Conservation (phyloP, 2,329 filamentous ascomycete genomes). For the Hypoxylon sp. region DNA sequence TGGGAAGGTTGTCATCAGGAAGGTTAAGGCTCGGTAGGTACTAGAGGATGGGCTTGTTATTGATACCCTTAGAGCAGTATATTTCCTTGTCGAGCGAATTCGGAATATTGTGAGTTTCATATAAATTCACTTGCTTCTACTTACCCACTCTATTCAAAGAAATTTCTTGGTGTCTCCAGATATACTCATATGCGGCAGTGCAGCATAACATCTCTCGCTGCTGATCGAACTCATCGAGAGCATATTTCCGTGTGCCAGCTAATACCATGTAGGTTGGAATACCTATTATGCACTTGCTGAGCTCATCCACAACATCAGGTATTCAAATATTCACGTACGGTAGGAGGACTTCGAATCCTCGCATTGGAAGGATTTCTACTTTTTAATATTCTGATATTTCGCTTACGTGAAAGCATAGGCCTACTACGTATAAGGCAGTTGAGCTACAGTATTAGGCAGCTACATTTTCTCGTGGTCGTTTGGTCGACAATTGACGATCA, state of each 20-base stretch:
- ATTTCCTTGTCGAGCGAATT: constrained; percentile 24
- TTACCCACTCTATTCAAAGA: background rate
- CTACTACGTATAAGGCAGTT: background rate
- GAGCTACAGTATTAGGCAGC: background rate
- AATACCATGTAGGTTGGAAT: background rate
- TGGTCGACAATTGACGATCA: background rate
- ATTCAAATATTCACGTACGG: too few species aligned
- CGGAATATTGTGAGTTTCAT: constrained; percentile 6
- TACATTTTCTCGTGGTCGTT: background rate
- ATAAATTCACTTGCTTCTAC: background rate
- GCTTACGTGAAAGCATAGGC: background rate
- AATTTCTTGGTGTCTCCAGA: background rate
- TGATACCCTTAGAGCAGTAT: constrained; percentile 49
- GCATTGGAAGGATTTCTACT: too few species aligned
- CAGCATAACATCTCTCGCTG: background rate
- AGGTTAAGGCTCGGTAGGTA: constrained; percentile 60
- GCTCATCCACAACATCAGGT: background rate
- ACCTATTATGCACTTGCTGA: background rate
- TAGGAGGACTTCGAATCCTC: background rate
- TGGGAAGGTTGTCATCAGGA: constrained; percentile 81
- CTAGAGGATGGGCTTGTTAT: constrained; percentile 33
- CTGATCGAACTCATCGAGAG: background rate
- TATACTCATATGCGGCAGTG: background rate
- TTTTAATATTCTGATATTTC: background rate
- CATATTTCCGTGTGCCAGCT: background rate